phyloP scores from a whole-genome alignment of 2,329 filamentous ascomycete genomes.

The Teratosphaeria zuluensis region DNA sequence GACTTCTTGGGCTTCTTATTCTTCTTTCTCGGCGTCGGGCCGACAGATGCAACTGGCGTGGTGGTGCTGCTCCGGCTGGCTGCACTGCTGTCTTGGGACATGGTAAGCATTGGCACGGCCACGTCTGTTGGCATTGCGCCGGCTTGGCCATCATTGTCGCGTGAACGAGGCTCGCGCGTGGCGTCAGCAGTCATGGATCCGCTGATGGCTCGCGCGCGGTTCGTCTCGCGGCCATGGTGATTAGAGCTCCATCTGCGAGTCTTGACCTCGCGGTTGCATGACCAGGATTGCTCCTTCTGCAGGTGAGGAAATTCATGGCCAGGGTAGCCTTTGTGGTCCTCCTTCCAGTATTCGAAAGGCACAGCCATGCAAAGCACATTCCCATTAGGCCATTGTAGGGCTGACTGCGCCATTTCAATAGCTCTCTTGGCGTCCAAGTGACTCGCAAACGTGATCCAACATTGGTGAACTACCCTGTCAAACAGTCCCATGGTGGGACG shows the following conservation, averaged over 20 bases:
- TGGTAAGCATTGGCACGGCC: not conserved
- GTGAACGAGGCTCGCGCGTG: not conserved
- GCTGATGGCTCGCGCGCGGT: not conserved
- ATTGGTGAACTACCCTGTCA: not conserved
- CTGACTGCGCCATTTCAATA: not conserved
- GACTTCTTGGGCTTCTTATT: not conserved
- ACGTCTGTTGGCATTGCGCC: not conserved
- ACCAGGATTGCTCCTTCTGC: not conserved
- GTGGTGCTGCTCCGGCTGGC: not conserved
- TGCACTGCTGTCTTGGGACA: not conserved
- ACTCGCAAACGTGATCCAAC: constrained; percentile 2
- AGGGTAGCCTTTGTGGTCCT: constrained; percentile 1
- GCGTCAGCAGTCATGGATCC: not conserved
- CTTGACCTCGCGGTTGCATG: not conserved
- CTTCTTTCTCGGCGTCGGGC: not conserved
- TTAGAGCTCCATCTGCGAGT: not conserved
- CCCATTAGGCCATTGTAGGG: not conserved
- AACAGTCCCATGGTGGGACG: not conserved
- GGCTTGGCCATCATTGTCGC: not conserved
- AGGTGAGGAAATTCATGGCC: not conserved
- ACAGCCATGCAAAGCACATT: constrained; percentile 3
- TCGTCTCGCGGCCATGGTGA: not conserved
- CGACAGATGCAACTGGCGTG: not conserved
- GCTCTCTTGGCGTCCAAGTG: not conserved
- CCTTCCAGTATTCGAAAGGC: constrained; percentile 7